Conservation (phyloP, 2,329 filamentous ascomycete genomes). For the Fusarium siculi region DNA sequence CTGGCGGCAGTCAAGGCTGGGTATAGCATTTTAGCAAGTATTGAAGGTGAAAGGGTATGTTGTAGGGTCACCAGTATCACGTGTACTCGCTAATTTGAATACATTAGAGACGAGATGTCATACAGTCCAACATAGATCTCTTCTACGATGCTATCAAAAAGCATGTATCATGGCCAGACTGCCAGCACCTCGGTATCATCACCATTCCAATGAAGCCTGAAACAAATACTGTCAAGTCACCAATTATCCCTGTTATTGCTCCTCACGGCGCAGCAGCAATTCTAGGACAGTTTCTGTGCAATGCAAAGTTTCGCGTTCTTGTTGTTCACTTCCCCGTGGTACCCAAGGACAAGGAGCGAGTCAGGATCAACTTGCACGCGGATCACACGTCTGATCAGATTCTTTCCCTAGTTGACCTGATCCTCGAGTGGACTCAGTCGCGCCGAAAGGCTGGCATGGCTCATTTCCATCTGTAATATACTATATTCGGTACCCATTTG, state of each 20-base stretch:
- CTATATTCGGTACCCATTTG: not conserved
- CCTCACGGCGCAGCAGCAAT: not conserved
- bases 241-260: not conserved
- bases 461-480: not conserved
- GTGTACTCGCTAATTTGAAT: not conserved
- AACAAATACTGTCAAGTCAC: not conserved
- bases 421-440: not conserved
- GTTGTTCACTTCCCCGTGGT: not conserved
- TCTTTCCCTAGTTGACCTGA: not conserved
- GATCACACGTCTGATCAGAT: not conserved
- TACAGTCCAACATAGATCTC: not conserved
- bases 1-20: not conserved
- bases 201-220: not conserved
- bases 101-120: not conserved
- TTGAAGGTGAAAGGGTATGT: not conserved
- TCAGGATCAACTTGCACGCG: not conserved
- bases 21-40: not conserved
- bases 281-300: not conserved
- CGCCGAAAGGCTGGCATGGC: not conserved
- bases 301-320: not conserved
- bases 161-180: not conserved
- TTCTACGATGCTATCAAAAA: not conserved
- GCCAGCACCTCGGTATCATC: not conserved
- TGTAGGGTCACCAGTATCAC: rapidly evolving
- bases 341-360: not conserved